These are phyloP conservation scores for Hapsidospora chrysogenum DNA, from an alignment of 495 filamentous ascomycete species.

Conservation along the genomic window DNA sequence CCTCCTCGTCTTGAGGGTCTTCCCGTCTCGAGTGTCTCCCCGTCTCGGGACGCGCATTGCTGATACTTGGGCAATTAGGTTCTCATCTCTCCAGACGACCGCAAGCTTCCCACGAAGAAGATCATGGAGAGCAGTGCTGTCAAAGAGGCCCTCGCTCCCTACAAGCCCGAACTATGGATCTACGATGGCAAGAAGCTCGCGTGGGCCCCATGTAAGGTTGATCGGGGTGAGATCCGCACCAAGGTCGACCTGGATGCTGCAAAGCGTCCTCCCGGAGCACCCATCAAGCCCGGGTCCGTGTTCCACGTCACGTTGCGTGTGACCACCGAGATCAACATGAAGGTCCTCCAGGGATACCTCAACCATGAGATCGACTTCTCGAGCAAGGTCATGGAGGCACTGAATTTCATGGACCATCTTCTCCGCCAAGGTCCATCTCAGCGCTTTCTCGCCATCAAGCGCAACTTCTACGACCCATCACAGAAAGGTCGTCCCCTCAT, in stretches of 20 bases:
- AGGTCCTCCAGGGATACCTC: conserved; percentile 48
- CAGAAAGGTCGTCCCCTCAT: neutral
- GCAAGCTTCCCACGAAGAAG: conserved; percentile 41
- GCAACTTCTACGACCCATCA: conserved; percentile 52
- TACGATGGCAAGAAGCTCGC: conserved; percentile 66
- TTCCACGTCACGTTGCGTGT: conserved; percentile 41
- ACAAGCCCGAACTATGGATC: conserved; percentile 33
- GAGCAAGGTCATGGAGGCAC: conserved; percentile 50
- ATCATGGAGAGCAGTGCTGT: conserved; percentile 51
- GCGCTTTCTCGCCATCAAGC: conserved; percentile 48
- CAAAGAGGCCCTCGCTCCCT: conserved; percentile 27
- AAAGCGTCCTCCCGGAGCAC: conserved; percentile 16
- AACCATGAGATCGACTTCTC: conserved; percentile 38
- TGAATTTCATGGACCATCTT: conserved; percentile 84
- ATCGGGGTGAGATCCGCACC: conserved; percentile 21
- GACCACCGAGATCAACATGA: conserved; percentile 44
- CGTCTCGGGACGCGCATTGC: too few relatives aligned
- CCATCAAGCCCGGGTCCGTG: conserved; percentile 21
- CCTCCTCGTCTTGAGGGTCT: neutral
- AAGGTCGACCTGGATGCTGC: conserved; percentile 52
- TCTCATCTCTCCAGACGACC: conserved; percentile 41
- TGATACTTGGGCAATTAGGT: conserved; percentile 27
- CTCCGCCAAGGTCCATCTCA: conserved; percentile 59
- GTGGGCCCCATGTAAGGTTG: conserved; percentile 40
- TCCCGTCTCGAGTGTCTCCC: too few relatives aligned